Conservation (phyloP, 2,329 filamentous ascomycete species). For the Trichoderma oligosporum region DNA sequence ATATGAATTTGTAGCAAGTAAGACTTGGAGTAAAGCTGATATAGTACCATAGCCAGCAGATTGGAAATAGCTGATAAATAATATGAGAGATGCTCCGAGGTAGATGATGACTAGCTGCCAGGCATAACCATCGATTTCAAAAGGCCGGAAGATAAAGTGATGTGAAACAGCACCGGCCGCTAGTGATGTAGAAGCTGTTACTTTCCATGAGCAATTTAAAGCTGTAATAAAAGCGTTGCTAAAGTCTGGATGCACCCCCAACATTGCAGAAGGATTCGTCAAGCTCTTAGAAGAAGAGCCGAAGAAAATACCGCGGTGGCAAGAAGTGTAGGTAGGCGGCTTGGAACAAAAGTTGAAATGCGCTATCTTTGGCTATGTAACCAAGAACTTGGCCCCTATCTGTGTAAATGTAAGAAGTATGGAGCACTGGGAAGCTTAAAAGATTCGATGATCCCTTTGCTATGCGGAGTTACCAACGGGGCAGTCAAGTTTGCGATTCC, state of each 20-base stretch:
- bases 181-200: background rate
- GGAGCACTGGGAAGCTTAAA: too few species aligned
- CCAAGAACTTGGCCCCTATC: too few species aligned
- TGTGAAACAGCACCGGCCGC: background rate
- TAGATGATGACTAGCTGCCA: background rate
- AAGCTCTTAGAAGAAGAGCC: too few species aligned
- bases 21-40: background rate
- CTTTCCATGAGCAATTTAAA: background rate
- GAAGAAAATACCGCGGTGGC: too few species aligned
- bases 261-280: background rate
- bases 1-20: background rate
- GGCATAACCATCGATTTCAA: slow-evolving; percentile 8
- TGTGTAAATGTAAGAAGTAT: too few species aligned
- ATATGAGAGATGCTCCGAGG: background rate
- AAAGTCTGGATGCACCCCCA: background rate
- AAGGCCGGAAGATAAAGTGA: background rate
- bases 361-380: too few species aligned
- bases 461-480: too few species aligned
- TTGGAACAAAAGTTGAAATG: too few species aligned
- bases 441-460: too few species aligned
- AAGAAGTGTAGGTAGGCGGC: too few species aligned
- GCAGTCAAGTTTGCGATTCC: too few species aligned
- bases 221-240: background rate
- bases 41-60: background rate
- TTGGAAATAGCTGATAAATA: background rate